A percentile compares a stretch with the other conserved stretches of the same genome.
These are phyloP conservation scores for Artomyces pyxidatus DNA, from an alignment of 768 basidiomycete species.

Conservation along the genomic window DNA sequence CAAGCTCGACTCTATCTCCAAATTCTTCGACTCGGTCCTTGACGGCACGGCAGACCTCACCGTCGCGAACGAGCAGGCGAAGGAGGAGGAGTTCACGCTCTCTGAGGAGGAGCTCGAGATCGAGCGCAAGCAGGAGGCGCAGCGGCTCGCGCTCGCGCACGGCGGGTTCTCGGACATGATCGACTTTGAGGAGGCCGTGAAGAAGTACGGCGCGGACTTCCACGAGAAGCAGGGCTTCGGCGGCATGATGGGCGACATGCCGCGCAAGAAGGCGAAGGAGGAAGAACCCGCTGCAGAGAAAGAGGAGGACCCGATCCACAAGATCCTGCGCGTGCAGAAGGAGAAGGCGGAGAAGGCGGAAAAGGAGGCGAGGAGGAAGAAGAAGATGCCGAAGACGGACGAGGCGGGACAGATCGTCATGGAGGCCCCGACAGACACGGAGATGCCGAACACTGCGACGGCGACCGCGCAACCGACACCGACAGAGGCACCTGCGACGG, in stretches of 20 bases:
- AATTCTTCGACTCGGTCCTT: conserved; percentile 64
- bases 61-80: conserved; percentile 24
- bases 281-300: conserved; percentile 9
- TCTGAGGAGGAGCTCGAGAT: conserved; percentile 36
- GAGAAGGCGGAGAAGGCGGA: conserved; percentile 18
- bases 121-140: conserved; percentile 42
- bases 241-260: conserved; percentile 34
- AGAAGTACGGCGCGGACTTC: conserved; percentile 34
- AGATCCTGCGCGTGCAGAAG: conserved; percentile 20
- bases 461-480: background rate
- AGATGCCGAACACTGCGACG: conserved; percentile 9
- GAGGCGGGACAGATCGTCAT: conserved; percentile 18
- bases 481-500: background rate
- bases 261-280: conserved; percentile 24
- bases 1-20: conserved; percentile 68
- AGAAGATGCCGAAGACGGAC: conserved; percentile 17
- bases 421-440: conserved; percentile 13
- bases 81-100: conserved; percentile 1
- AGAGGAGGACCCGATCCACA: conserved; percentile 21
- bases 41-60: conserved; percentile 59
- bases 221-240: conserved; percentile 36
- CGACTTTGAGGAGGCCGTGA: conserved; percentile 44
- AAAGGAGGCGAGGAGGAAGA: conserved; percentile 7
- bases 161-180: conserved; percentile 42
- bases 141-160: conserved; percentile 42